Evolutionary conservation across 2,329 filamentous ascomycete species (phyloP), one percentile per base, ranked within the genome.

Genomic region (Gnomoniopsis smithogilvyi): DNA sequence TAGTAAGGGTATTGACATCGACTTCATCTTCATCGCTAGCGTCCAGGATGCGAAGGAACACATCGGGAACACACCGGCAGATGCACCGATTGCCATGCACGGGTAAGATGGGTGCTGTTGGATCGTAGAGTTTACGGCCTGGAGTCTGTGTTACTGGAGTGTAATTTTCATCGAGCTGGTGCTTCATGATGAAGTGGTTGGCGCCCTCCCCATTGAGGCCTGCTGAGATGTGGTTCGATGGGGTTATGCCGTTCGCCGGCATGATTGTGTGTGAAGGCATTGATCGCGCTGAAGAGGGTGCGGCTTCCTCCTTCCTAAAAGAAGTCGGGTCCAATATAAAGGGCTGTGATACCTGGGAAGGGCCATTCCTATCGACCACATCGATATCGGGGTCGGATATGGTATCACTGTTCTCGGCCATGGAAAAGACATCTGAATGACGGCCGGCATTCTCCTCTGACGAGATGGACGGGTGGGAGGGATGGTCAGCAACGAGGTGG

Each of bases 311-410:
- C 33, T 22, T 46, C 17, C 17, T 38, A 38, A 41, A 48, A 36
- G 54, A 26, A 30, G 15, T 51, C 47, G 15, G 33, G n/a, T 8
- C 34, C 22, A 47, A n/a, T 12, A 17, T 49, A 47, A 33, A 36
- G 17, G 24, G 45, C 51, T 21, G 43, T 38, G 34, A 36, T 21
- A 24, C 15, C 11, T 33, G 33, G 21, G 10, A 14, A 12, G 12
- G 17, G 15, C 12, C 15, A 24, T 26, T 48, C 22, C 34, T 38
- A 49, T 62, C 52, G 26, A 38, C 26, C 19, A 43, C 36, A 34
- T 60, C 60, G 24, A 60, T 33, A 30, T 58, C 53, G 26, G 54
- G 58, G 22, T 62, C 54, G 30, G 61, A 54, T 10, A 61, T 55
- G 34, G 61, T 62, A 34, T 62, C 61, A 24, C 54, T 61, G 3